Base-by-base conservation (phyloP, 129 eudicot genomes). In the Calendula officinalis region DNA sequence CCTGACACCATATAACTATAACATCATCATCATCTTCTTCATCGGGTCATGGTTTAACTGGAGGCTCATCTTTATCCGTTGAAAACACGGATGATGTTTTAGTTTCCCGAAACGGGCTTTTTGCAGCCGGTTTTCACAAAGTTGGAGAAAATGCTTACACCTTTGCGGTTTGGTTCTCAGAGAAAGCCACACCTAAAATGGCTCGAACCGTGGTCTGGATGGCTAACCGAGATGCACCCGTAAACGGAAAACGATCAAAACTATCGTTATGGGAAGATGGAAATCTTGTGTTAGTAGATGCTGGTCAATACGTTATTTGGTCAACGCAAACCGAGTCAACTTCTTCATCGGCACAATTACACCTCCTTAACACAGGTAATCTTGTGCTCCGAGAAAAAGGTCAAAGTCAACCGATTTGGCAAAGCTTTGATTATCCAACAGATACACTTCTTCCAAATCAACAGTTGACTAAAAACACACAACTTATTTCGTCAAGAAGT, bases 361-460 rank as follows among this genome's bases (percentile, higher is more conserved):
- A 27, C 2, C 76, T 82, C 2, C 50, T 10, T 4, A 50, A 62
- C 48, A 12, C 47, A 44, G 84, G 84, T 27, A 79, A 79, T 60
- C 80, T 83, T 58, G 72, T 83, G 34, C 78, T 82, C 7, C 32
- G 9, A 7, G 60, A 22, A 10, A 13, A 35, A 5, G 50, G 30
- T 22, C 22, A 56, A 12, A 35, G 30, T 22, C 45, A 22, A 0
- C 42, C 37, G 12, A 12, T 79, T 5, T 83, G 88, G 88, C 84
- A 83, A 64, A 83, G 88, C 59, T 83, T 79, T 30, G 75, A 76
- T 64, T 48, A 50, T 5, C 88, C 88, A 0, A 83, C 84, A 0
- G 64, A 79, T 32, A 83, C 88, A 9, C 84, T 83, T 75, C 82
- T 83, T 64, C 88, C 88, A 4, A 47, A 36, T 5, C 84, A 82